phyloP scores from a whole-genome alignment of 163 green algal species.

The Smithsoniella earleae region DNA sequence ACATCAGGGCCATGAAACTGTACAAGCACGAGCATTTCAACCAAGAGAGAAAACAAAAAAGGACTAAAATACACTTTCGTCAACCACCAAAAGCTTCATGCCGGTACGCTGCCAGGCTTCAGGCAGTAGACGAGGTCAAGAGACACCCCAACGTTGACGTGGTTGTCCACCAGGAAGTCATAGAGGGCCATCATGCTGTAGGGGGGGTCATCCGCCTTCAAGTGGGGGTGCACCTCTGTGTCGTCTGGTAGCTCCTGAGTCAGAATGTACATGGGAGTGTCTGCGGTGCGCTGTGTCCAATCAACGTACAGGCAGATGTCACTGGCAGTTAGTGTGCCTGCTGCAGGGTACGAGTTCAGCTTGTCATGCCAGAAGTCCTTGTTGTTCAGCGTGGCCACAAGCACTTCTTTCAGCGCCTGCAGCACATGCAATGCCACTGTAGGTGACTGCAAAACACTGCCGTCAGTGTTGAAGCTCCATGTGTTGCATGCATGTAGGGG shows the following conservation, averaged over 20 bases:
- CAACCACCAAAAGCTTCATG: no score
- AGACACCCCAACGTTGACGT: slow-evolving; percentile 21
- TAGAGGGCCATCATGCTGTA: slow-evolving; percentile 17
- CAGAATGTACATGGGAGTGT: neutral
- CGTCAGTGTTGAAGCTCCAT: no score
- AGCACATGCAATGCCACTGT: no score
- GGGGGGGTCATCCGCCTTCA: neutral
- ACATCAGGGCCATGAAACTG: no score
- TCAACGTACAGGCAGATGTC: slow-evolving; percentile 10
- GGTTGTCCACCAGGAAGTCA: slow-evolving; percentile 21
- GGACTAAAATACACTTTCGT: no score
- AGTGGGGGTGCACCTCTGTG: slow-evolving; percentile 17
- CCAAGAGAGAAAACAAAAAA: no score
- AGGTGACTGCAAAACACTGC: no score
- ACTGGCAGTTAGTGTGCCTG: neutral
- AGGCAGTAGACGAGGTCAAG: slow-evolving; percentile 22
- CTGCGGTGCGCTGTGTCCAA: slow-evolving; percentile 17
- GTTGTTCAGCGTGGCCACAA: neutral
- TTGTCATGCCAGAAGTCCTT: slow-evolving; percentile 26
- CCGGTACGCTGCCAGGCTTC: no score
- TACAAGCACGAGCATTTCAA: no score
- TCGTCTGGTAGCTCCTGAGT: slow-evolving; percentile 14
- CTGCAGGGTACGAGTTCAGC: neutral
- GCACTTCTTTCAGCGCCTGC: slow-evolving; percentile 22
- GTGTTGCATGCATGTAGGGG: no score